phyloP scores from a whole-genome alignment of 345 rosid species.

The Eucalyptus pauciflora region DNA sequence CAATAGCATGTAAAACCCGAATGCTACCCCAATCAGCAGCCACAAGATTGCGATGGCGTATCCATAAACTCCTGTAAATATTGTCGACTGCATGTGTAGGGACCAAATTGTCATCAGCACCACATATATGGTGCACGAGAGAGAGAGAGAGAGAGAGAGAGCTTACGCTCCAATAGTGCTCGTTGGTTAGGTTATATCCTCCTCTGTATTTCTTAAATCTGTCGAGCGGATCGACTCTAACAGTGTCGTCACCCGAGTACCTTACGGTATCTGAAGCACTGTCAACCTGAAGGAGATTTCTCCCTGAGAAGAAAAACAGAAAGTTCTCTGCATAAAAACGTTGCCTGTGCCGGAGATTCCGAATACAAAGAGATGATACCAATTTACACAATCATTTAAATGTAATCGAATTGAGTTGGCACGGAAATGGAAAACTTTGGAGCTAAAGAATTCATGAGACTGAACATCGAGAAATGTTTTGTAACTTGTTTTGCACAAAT shows the following conservation, averaged over 20 bases:
- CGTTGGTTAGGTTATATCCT: conserved; percentile 54
- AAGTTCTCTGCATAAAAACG: background rate
- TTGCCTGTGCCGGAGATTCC: background rate
- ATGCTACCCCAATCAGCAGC: conserved; percentile 33
- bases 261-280: background rate
- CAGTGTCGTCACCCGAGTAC: conserved; percentile 26
- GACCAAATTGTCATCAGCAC: background rate
- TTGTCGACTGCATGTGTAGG: conserved; percentile 33
- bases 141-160: background rate
- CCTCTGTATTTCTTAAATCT: conserved; percentile 45
- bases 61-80: conserved; percentile 51
- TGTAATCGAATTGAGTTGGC: background rate
- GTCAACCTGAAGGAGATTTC: conserved; percentile 2
- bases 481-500: background rate
- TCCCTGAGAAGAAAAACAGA: background rate
- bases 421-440: background rate
- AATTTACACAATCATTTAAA: background rate
- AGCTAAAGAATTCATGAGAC: background rate
- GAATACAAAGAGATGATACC: background rate
- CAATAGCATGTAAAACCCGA: conserved; percentile 14
- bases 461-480: background rate
- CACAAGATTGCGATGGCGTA: conserved; percentile 35
- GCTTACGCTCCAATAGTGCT: conserved; percentile 69
- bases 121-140: background rate
- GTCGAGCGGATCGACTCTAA: conserved; percentile 46